Evolutionary conservation across 1,284 basidiomycete genomes (phyloP), one percentile per base, ranked within the genome.

Genomic region (Naganishia sp.): DNA sequence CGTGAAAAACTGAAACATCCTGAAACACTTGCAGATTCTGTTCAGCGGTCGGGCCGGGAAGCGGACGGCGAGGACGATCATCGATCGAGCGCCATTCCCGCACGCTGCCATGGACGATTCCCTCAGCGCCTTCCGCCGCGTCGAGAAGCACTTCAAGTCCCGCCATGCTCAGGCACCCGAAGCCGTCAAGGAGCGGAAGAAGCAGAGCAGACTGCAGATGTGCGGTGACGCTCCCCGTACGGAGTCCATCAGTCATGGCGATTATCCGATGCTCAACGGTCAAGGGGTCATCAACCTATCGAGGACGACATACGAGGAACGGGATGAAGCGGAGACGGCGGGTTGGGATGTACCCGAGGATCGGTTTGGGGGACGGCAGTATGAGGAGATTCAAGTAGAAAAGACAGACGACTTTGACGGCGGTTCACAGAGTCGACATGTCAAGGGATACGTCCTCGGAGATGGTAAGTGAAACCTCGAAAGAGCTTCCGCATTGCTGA

Each of bases 91-190:
- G 21, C 21, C 21, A 21, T 21, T 21, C 21, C 21, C 21, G 21
- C 21, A 21, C 21, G 21, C 21, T 21, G 21, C 21, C 21, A 21
- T 21, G 21, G 55, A 61, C 59, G 28, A 45, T n/a, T 39, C 31
- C 53, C 48, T 46, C 25, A 63, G 60, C n/a, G 60, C 79, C 13
- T 79, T 80, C 66, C 72, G 79, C 2, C 69, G 69, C 5, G 68
- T 73, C 9, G 79, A 80, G 70, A 79, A 79, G 65, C 77, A 80
- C 70, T 80, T 76, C 73, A 80, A 80, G 46, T 68, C 63, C 11
- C 56, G 67, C 6, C 45, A 56, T 44, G 43, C 59, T 3, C 55
- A 55, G 31, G 45, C n/a, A 10, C 52, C 33, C 23, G 70, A 76
- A 73, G 65, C 74, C 74, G 21, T 70, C 73, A 10, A 65, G 70